Evolutionary conservation across 1,284 basidiomycete species (phyloP).

Genomic region (Macrocystidia cucumis): DNA sequence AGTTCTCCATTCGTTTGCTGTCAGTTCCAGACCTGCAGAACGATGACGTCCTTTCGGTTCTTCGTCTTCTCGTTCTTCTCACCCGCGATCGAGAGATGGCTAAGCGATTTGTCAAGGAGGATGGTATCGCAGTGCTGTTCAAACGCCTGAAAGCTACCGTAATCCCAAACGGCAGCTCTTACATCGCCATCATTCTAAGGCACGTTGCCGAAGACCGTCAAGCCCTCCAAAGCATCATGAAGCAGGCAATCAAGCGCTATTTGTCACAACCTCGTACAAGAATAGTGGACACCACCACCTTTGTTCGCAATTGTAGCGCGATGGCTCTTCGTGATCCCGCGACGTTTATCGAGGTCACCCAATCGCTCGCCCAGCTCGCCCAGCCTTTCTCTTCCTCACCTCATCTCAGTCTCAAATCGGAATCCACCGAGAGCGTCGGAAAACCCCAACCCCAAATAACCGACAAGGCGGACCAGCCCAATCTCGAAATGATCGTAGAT

Average conservation of each 20-base stretch:
- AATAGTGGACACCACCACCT: constrained; percentile 64
- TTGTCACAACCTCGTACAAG: constrained; percentile 67
- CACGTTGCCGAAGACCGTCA: constrained; percentile 81
- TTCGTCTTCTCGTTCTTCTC: constrained; percentile 78
- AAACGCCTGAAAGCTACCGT: constrained; percentile 52
- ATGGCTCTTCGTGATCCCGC: constrained; percentile 78
- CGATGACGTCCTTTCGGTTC: constrained; percentile 74
- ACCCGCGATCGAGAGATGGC: constrained; percentile 64
- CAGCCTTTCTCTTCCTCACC: constrained; percentile 55
- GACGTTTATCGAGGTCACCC: constrained; percentile 71
- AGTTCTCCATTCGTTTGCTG: constrained; percentile 66
- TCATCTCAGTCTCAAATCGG: constrained; percentile 57
- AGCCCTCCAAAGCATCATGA: constrained; percentile 70
- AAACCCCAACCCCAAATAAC: constrained; percentile 10
- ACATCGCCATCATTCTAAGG: constrained; percentile 83
- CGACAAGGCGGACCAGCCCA: constrained; percentile 18
- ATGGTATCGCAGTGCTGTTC: constrained; percentile 63
- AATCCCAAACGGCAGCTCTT: constrained; percentile 69
- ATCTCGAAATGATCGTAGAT: constrained; percentile 64
- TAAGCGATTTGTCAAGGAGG: constrained; percentile 52
- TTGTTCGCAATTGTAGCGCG: constrained; percentile 73
- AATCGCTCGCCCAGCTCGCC: constrained; percentile 66
- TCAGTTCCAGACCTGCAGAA: constrained; percentile 52
- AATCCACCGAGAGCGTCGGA: constrained; percentile 12
- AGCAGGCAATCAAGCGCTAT: constrained; percentile 74